These are phyloP conservation scores for Viola pubescens DNA, from an alignment of 441 rosid species.

Conservation along the genomic window DNA sequence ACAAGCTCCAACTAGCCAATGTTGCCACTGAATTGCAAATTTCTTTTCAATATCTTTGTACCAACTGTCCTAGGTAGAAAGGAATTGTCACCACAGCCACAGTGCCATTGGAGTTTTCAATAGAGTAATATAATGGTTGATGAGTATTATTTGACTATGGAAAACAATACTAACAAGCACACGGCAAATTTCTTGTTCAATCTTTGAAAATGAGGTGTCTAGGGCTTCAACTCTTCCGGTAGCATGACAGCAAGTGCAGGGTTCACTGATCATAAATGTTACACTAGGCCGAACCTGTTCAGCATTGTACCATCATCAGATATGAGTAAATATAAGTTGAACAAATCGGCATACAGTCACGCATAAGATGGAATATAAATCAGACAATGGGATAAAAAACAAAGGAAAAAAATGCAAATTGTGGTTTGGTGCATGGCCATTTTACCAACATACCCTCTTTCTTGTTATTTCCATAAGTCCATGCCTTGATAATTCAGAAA, in stretches of 20 bases:
- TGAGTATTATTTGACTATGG: slow-evolving; percentile 1
- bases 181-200: slow-evolving; percentile 91
- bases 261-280: slow-evolving; percentile 91
- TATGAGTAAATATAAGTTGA: slow-evolving; percentile 9
- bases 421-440: background rate
- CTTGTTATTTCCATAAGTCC: slow-evolving; percentile 99
- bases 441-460: slow-evolving; percentile 56
- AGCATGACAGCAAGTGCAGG: slow-evolving; percentile 85
- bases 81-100: background rate
- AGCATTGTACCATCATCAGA: slow-evolving; percentile 15
- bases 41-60: background rate
- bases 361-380: background rate
- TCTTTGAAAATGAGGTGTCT: slow-evolving; percentile 89
- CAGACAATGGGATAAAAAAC: background rate
- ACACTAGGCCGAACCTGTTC: slow-evolving; percentile 95
- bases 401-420: background rate
- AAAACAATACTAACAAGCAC: slow-evolving; percentile 51
- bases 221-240: slow-evolving; percentile 97
- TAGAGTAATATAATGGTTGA: background rate
- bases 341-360: background rate
- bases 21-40: too few relatives aligned
- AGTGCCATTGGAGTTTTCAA: background rate
- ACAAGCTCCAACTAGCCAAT: too few relatives aligned
- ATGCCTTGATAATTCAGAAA: slow-evolving; percentile 83
- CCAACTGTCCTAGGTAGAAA: background rate